A percentile compares a stretch with the other conserved stretches of the same genome.
These are phyloP conservation scores for Desmodesmus armatus DNA, from an alignment of 139 green algal species.

Conservation along the genomic window DNA sequence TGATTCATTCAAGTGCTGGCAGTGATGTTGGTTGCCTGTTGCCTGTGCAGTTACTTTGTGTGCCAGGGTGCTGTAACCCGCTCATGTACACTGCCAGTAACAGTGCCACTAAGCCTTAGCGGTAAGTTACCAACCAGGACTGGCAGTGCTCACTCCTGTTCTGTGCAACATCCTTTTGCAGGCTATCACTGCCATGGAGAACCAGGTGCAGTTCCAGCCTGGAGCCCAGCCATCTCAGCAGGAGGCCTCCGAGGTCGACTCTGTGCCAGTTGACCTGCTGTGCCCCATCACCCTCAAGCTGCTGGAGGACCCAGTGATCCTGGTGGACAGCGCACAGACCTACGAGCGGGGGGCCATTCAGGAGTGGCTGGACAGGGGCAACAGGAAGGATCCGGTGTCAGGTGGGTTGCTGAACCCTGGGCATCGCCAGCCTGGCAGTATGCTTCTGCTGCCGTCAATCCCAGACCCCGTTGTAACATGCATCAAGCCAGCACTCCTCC, in stretches of 20 bases:
- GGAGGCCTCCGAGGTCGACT: too few species aligned
- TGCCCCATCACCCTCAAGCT: slow-evolving; percentile 40
- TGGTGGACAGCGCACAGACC: slow-evolving; percentile 11
- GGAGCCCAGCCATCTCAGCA: neutral
- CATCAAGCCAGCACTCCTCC: too few species aligned
- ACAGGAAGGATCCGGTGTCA: slow-evolving; percentile 21
- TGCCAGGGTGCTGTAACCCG: too few species aligned
- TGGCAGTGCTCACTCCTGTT: too few species aligned
- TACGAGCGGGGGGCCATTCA: slow-evolving; percentile 26
- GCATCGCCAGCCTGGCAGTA: neutral
- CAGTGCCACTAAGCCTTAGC: too few species aligned
- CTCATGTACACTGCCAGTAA: too few species aligned
- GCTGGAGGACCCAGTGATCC: slow-evolving; percentile 35
- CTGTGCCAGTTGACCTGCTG: slow-evolving; percentile 17
- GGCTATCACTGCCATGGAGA: too few species aligned
- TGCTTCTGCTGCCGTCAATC: too few species aligned
- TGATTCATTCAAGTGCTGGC: neutral
- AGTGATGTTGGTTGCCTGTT: neutral
- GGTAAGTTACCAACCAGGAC: too few species aligned
- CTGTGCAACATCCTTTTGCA: neutral
- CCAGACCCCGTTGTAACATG: too few species aligned
- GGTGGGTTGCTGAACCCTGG: neutral
- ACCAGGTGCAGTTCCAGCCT: slow-evolving; percentile 12
- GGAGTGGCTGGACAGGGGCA: slow-evolving; percentile 34
- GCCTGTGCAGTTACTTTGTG: neutral